These are phyloP conservation scores for Capsicum baccatum DNA, from an alignment of 257 asterid genomes.

Conservation along the genomic window DNA sequence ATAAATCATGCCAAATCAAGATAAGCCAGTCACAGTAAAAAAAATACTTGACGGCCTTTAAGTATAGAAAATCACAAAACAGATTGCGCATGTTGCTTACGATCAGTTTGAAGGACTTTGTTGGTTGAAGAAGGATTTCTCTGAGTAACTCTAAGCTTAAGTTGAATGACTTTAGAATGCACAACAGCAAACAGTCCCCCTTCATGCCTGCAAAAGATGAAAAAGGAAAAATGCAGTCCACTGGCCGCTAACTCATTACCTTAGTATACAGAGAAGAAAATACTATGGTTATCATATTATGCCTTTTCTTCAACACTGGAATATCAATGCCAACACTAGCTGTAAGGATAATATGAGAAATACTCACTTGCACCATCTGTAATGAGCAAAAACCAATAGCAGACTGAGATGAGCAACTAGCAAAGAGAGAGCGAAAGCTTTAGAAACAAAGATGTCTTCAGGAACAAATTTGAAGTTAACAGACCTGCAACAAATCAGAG, in stretches of 20 bases:
- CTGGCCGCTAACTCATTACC: not conserved
- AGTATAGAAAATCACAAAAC: not conserved
- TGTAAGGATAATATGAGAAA: not conserved
- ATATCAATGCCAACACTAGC: not conserved
- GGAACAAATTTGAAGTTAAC: conserved; percentile 66
- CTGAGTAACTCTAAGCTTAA: conserved; percentile 47
- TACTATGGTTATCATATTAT: not conserved
- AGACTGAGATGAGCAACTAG: conserved; percentile 52
- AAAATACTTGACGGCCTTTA: not conserved
- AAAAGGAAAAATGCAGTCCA: conserved; percentile 20
- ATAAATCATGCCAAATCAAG: conserved; percentile 22
- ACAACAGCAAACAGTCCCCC: conserved; percentile 69
- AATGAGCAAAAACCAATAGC: conserved; percentile 54
- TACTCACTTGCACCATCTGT: conserved; percentile 58
- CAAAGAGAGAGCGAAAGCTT: conserved; percentile 46
- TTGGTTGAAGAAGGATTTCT: conserved; percentile 35
- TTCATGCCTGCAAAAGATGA: conserved; percentile 66
- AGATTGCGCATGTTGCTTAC: conserved; percentile 50
- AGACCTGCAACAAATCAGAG: conserved; percentile 44
- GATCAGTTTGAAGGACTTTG: conserved; percentile 62
- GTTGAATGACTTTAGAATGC: conserved; percentile 48
- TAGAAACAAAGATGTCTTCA: conserved; percentile 50
- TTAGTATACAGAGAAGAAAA: not conserved
- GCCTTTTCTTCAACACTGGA: not conserved
- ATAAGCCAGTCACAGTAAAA: not conserved